Evolutionary conservation across 805 yeast species (phyloP).

Genomic region (Cyberlindnera euphorbiiphila): DNA sequence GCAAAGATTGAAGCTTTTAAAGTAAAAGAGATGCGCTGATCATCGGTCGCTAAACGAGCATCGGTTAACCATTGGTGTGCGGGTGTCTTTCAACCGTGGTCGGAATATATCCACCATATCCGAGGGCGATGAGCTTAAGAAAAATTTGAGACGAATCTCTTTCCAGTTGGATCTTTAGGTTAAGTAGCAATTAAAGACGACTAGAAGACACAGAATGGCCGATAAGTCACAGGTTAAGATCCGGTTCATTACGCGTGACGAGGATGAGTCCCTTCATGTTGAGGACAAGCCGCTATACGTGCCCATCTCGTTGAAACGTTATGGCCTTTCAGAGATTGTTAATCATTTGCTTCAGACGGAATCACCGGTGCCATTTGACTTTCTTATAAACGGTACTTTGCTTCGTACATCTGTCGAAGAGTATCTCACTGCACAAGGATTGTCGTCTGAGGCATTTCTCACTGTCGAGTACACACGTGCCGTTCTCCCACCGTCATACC

Average conservation of each 20-base stretch:
- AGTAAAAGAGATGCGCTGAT: too few relatives aligned
- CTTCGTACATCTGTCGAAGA: conserved; percentile 76
- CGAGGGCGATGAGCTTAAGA: conserved; percentile 12
- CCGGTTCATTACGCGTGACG: conserved; percentile 82
- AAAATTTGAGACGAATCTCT: conserved; percentile 3
- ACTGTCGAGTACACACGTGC: conserved; percentile 89
- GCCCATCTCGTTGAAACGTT: conserved; percentile 81
- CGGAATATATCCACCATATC: too few relatives aligned
- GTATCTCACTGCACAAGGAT: conserved; percentile 69
- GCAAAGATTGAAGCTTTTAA: too few relatives aligned
- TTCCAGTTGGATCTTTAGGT: too few relatives aligned
- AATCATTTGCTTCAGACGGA: conserved; percentile 72
- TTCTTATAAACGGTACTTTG: conserved; percentile 79
- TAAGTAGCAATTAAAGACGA: too few relatives aligned
- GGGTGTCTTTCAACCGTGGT: not conserved
- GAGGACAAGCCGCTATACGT: conserved; percentile 84
- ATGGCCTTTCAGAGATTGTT: conserved; percentile 91
- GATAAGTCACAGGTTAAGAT: conserved; percentile 69
- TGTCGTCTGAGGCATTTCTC: conserved; percentile 76
- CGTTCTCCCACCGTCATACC: conserved; percentile 87
- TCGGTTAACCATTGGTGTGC: too few relatives aligned
- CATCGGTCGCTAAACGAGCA: too few relatives aligned
- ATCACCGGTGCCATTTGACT: conserved; percentile 84
- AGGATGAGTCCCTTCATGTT: conserved; percentile 66
- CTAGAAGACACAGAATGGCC: conserved; percentile 10